Evolutionary conservation across 108 stramenopile species (phyloP), one percentile per base, ranked within the genome.

Genomic region (Cyclotella cryptica): DNA sequence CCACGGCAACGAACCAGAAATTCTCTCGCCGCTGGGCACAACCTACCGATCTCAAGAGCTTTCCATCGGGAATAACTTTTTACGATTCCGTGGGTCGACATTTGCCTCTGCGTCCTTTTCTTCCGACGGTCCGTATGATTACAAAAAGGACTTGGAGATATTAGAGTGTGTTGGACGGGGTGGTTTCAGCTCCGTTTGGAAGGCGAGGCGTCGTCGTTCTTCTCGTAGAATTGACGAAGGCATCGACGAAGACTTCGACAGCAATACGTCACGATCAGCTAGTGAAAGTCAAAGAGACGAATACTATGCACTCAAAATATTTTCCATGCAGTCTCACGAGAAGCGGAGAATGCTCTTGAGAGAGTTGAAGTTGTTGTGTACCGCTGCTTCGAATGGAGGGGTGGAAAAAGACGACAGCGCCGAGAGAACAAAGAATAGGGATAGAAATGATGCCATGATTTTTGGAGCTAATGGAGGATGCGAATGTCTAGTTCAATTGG

Each of bases 11-110:
- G 52, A 41, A 22, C 52, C 62, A 9, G 46, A 70, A 43, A 70
- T 71, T 41, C 28, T 70, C 18, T 82, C 81, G 21, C 81, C 81
- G 10, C 63, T 80, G 39, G 77, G 77, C 1, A 76, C 79, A 15
- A 89, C 90, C 8, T 94, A 88, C 71, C 86, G 93, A 30, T 71
- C 77, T 17, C 89, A 92, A 62, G 91, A 90, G 26, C 77, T 95
- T 12, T 88, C 91, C 47, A 95, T 95, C 47, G 93, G 93, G 5
- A 74, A 73, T 11, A 83, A 95, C 65, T 95, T 89, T 67, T 72
- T 95, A 5, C 86, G 93, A 18, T 81, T 87, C 46, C 81, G 90
- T 35, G 93, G 93, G 0, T 69, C 74, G 21, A 89, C 90, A 22
- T 44, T 91, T 0, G 73, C 80, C 17, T 47, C 72, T 46, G 72